A percentile compares a stretch with the other conserved stretches of the same genome.
phyloP scores from a whole-genome alignment of 2,329 filamentous ascomycete genomes.

The Ramularia endophylla region DNA sequence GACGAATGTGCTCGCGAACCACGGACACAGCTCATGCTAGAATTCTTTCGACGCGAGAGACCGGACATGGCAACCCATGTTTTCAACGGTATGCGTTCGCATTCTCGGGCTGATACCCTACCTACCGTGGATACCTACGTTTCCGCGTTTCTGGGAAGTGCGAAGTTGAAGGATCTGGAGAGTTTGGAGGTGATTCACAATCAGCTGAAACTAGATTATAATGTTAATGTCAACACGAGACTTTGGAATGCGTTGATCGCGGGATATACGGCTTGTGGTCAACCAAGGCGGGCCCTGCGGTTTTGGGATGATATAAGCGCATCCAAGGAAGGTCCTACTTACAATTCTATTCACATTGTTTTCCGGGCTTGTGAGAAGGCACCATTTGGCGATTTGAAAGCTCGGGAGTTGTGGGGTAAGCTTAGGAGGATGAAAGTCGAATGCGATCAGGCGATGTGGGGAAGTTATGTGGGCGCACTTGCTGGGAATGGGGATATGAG shows the following conservation, averaged over 20 bases:
- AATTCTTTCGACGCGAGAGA: conserved; percentile 72
- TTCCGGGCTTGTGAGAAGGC: conserved; percentile 70
- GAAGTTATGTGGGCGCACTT: conserved; percentile 69
- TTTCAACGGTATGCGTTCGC: conserved; percentile 90
- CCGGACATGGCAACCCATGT: conserved; percentile 80
- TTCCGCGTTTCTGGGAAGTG: conserved; percentile 67
- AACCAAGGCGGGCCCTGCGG: conserved; percentile 61
- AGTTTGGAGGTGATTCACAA: conserved; percentile 76
- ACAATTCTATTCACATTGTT: conserved; percentile 71
- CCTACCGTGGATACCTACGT: conserved; percentile 73
- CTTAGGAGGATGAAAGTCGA: conserved; percentile 71
- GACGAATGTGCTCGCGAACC: conserved; percentile 57
- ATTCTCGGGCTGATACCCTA: conserved; percentile 55
- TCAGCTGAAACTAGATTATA: conserved; percentile 88
- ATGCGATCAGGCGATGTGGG: conserved; percentile 66
- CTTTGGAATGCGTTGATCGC: conserved; percentile 83
- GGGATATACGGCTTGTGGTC: conserved; percentile 67
- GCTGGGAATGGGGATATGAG: conserved; percentile 65
- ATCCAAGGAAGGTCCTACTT: conserved; percentile 78
- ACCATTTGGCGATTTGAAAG: conserved; percentile 40
- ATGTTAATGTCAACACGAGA: conserved; percentile 67
- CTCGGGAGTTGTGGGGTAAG: conserved; percentile 61
- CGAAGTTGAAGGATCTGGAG: conserved; percentile 38
- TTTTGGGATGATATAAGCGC: conserved; percentile 82
- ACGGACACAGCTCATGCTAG: conserved; percentile 69